phyloP scores from a whole-genome alignment of 1,284 basidiomycete genomes.

The Ceratobasidium sp. region DNA sequence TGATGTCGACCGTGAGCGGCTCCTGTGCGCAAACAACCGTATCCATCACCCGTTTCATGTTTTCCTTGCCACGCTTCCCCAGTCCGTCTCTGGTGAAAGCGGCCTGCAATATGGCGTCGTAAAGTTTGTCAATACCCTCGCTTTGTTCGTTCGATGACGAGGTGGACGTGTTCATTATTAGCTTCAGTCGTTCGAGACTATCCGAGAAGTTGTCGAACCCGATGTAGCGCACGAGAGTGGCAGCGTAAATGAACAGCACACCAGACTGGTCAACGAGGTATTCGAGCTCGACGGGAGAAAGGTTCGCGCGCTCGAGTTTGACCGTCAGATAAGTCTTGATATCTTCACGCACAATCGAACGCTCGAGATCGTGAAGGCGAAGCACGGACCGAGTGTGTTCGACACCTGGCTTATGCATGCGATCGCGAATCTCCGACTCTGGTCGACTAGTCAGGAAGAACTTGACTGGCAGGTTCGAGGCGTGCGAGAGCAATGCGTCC shows the following conservation, averaged over 20 bases:
- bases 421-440: constrained; percentile 14
- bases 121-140: background rate
- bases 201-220: background rate
- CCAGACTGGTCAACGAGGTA: background rate
- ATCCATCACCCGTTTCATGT: constrained; percentile 8
- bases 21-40: constrained; percentile 13
- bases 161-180: background rate
- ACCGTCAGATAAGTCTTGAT: background rate
- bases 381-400: background rate
- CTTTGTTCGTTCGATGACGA: background rate
- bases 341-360: background rate
- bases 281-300: background rate
- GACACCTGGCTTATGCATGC: background rate
- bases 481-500: background rate
- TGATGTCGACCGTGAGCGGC: background rate
- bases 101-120: background rate
- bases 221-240: constrained; percentile 17
- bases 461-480: constrained; percentile 4
- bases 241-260: constrained; percentile 25
- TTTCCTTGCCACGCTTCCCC: background rate
- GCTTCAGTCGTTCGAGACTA: background rate
- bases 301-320: background rate
- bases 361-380: constrained; percentile 15
- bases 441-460: constrained; percentile 39
- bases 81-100: background rate